phyloP scores from a whole-genome alignment of 2,329 filamentous ascomycete species.

The Aspergillus quadricinctus region DNA sequence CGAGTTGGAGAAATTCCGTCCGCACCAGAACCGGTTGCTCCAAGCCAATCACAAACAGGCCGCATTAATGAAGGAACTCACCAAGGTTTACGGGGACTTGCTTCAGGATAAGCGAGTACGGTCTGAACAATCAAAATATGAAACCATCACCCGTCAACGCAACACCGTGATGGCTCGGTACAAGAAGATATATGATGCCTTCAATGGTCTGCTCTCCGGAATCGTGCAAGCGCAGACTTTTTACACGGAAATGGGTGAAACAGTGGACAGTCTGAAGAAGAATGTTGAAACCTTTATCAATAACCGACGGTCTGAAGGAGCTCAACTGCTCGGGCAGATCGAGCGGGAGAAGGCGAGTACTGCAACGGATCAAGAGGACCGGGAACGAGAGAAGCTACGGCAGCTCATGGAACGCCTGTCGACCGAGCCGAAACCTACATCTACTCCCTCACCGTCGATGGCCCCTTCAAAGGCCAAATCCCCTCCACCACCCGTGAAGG shows the following conservation, averaged over 20 bases:
- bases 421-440: slow-evolving; percentile 55
- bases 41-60: slow-evolving; percentile 96
- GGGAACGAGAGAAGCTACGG: slow-evolving; percentile 78
- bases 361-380: slow-evolving; percentile 61
- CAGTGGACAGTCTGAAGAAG: slow-evolving; percentile 83
- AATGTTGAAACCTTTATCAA: slow-evolving; percentile 97
- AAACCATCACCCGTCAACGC: slow-evolving; percentile 77
- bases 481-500: slow-evolving; percentile 31
- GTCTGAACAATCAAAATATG: slow-evolving; percentile 92
- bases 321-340: slow-evolving; percentile 82
- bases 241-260: slow-evolving; percentile 94
- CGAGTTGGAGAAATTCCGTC: slow-evolving; percentile 94
- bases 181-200: slow-evolving; percentile 86
- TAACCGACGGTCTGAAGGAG: slow-evolving; percentile 86
- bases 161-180: slow-evolving; percentile 79
- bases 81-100: slow-evolving; percentile 76
- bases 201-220: slow-evolving; percentile 81
- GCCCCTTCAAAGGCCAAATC: slow-evolving; percentile 44
- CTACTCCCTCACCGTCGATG: slow-evolving; percentile 31
- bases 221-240: slow-evolving; percentile 84
- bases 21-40: slow-evolving; percentile 83
- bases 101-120: slow-evolving; percentile 91
- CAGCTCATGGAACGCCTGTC: slow-evolving; percentile 95
- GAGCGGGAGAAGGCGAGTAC: slow-evolving; percentile 69
- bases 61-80: slow-evolving; percentile 90